Conservation (phyloP, 2,329 filamentous ascomycete species). For the Aspergillus quadrilineatus region DNA sequence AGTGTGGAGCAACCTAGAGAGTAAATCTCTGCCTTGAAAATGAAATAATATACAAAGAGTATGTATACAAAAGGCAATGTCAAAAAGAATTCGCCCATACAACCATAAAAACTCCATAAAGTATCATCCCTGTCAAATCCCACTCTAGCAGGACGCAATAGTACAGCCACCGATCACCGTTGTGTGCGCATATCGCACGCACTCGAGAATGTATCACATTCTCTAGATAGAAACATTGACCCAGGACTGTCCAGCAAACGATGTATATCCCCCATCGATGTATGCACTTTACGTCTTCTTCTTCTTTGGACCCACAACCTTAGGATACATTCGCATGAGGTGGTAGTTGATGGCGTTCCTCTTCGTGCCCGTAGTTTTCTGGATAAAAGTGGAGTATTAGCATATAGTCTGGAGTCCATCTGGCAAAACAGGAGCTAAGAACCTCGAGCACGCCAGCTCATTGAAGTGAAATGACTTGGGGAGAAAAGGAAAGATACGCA, state of each 20-base stretch:
- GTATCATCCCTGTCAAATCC: not conserved
- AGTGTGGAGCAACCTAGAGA: not conserved
- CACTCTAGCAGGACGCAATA: not conserved
- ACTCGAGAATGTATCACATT: not conserved
- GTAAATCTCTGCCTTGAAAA: not conserved
- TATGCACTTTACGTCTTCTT: constrained; percentile 47
- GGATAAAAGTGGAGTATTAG: constrained; percentile 17
- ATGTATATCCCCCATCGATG: not conserved
- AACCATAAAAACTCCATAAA: constrained; percentile 14
- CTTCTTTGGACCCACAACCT: constrained; percentile 70
- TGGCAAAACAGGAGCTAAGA: not conserved
- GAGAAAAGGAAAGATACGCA: constrained; percentile 43
- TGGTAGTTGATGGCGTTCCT: constrained; percentile 92
- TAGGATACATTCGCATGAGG: constrained; percentile 71
- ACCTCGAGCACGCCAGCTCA: not conserved
- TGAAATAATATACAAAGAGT: constrained; percentile 15
- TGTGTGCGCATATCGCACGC: not conserved
- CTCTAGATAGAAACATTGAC: not conserved
- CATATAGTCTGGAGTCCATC: not conserved
- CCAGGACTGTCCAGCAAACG: not conserved
- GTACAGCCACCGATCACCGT: not conserved
- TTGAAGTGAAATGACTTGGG: not conserved
- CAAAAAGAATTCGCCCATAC: not conserved
- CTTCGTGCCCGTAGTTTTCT: constrained; percentile 58
- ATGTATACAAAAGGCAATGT: constrained; percentile 14